Evolutionary conservation across 2,329 filamentous ascomycete species (phyloP).

Genomic region (Magnaporthiopsis incrustans): DNA sequence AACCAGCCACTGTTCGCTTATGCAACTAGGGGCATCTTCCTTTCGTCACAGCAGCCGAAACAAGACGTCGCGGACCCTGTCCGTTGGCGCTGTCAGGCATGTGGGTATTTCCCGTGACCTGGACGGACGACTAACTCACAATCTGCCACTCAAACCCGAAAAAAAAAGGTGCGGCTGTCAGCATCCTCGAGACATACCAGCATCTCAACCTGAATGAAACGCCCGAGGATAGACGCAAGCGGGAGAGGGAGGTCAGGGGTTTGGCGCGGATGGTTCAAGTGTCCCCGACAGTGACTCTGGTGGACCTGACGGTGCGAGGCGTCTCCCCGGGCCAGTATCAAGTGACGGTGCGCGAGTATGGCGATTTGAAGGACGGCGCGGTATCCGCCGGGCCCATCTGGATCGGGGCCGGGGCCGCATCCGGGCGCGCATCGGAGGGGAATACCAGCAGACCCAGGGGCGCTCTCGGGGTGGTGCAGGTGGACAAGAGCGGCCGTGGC

Average conservation of each 20-base stretch:
- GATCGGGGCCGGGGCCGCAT: conserved; percentile 38
- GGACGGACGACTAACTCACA: neutral
- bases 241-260: conserved; percentile 61
- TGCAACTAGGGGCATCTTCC: neutral
- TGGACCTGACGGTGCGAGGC: conserved; percentile 82
- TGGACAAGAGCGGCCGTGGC: conserved; percentile 69
- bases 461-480: conserved; percentile 65
- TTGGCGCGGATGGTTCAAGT: conserved; percentile 93
- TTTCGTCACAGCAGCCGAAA: neutral
- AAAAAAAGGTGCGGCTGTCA: conserved; percentile 67
- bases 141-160: neutral
- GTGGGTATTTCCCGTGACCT: neutral
- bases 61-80: neutral
- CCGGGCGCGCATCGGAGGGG: conserved; percentile 4
- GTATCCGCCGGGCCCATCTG: conserved; percentile 77
- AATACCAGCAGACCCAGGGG: conserved; percentile 32
- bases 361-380: conserved; percentile 80
- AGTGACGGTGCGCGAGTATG: conserved; percentile 77
- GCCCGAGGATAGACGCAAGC: conserved; percentile 17
- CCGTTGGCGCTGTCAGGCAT: neutral
- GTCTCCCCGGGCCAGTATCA: conserved; percentile 73
- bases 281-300: conserved; percentile 64
- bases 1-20: neutral
- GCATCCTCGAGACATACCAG: conserved; percentile 79
- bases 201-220: conserved; percentile 40